These are phyloP conservation scores for Carex littledalei DNA, from an alignment of 176 grass and related monocot genomes.

Conservation along the genomic window DNA sequence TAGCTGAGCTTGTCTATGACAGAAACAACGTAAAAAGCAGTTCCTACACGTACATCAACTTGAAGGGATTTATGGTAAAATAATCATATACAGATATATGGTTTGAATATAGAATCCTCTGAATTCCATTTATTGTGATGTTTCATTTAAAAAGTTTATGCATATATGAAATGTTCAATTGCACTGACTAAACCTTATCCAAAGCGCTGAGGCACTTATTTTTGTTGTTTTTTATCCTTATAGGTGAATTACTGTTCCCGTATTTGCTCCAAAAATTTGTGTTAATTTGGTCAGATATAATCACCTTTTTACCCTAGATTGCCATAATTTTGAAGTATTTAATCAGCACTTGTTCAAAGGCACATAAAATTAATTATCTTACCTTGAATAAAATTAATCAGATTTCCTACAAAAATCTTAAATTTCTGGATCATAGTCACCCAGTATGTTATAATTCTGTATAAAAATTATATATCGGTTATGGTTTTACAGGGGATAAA, in stretches of 20 bases:
- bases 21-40: slow-evolving; percentile 39
- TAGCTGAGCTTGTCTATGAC: slow-evolving; percentile 64
- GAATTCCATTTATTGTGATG: neutral
- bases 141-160: neutral
- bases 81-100: neutral
- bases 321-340: neutral
- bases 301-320: neutral
- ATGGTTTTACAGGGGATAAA: neutral
- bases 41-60: slow-evolving; percentile 40
- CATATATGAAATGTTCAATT: neutral
- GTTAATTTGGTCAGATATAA: neutral
- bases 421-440: neutral
- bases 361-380: neutral
- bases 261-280: neutral
- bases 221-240: neutral
- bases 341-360: neutral
- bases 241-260: neutral
- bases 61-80: slow-evolving; percentile 84
- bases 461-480: neutral
- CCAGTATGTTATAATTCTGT: neutral
- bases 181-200: neutral
- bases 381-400: neutral
- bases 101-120: neutral
- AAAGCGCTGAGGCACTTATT: neutral
- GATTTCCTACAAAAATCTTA: neutral